Evolutionary conservation across 2,329 filamentous ascomycete genomes (phyloP).

Genomic region (Fusarium concolor): DNA sequence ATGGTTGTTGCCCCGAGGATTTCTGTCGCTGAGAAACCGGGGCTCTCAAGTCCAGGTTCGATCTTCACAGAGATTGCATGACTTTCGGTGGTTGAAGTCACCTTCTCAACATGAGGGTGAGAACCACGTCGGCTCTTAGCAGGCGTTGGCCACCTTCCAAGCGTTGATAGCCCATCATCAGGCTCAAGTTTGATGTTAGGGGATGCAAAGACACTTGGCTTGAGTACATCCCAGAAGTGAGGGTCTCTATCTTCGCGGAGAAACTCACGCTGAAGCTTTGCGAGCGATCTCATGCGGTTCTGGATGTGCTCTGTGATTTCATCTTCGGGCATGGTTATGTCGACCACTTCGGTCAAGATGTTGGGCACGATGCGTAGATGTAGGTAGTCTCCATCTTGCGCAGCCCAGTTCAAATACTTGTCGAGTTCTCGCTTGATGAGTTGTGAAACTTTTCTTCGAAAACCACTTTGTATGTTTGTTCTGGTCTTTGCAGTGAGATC

Average conservation of each 20-base stretch:
- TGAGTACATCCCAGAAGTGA: slow-evolving; percentile 49
- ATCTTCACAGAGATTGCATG: slow-evolving; percentile 14
- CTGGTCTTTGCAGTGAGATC: slow-evolving; percentile 54
- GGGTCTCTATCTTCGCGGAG: slow-evolving; percentile 46
- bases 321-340: slow-evolving; percentile 45
- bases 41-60: slow-evolving; percentile 25
- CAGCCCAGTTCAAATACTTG: slow-evolving; percentile 55
- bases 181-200: slow-evolving; percentile 37
- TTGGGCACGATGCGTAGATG: slow-evolving; percentile 54
- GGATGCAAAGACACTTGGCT: slow-evolving; percentile 37
- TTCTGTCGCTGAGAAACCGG: neutral
- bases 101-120: slow-evolving; percentile 22
- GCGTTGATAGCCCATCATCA: slow-evolving; percentile 17
- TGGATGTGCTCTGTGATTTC: slow-evolving; percentile 53
- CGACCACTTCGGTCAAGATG: slow-evolving; percentile 53
- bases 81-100: slow-evolving; percentile 6
- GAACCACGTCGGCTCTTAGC: slow-evolving; percentile 2
- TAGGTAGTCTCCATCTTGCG: slow-evolving; percentile 55
- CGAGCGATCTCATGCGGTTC: slow-evolving; percentile 51
- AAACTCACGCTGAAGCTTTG: slow-evolving; percentile 52
- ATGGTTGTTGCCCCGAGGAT: neutral
- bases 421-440: slow-evolving; percentile 53
- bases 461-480: slow-evolving; percentile 51
- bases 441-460: slow-evolving; percentile 47
- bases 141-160: slow-evolving; percentile 17